Percentiles rank a stretch among this genome's conserved stretches.
These are phyloP conservation scores for Achaetomium macrosporum DNA, from an alignment of 2,329 filamentous ascomycete genomes.

Conservation along the genomic window DNA sequence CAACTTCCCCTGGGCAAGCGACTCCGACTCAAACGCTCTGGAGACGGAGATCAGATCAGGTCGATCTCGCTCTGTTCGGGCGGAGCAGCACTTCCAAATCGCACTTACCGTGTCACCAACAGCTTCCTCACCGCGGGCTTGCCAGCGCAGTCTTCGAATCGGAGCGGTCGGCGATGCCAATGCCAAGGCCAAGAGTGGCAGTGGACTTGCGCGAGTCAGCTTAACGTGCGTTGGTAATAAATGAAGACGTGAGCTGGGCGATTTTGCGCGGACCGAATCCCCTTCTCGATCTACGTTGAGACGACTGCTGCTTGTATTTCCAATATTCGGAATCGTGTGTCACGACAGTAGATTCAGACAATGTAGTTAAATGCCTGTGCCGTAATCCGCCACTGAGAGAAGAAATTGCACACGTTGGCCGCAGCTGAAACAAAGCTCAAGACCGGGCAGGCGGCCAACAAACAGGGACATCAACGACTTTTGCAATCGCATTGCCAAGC, in stretches of 20 bases:
- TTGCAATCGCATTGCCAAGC: not conserved
- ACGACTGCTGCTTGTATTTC: too few species aligned
- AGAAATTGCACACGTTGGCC: not conserved
- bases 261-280: not conserved
- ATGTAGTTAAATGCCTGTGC: not conserved
- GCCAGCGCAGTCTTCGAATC: not conserved
- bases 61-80: not conserved
- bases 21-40: too few species aligned
- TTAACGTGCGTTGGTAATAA: not conserved
- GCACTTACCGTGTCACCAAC: too few species aligned
- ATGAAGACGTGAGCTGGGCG: not conserved
- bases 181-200: slow-evolving; percentile 15
- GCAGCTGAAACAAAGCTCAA: slow-evolving; percentile 5
- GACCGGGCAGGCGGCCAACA: not conserved
- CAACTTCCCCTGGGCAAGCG: too few species aligned
- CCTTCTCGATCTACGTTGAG: not conserved
- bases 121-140: too few species aligned
- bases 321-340: too few species aligned
- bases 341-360: not conserved
- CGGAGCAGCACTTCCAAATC: not conserved
- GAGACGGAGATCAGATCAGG: too few species aligned
- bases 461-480: not conserved
- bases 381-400: not conserved
- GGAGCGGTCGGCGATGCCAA: slow-evolving; percentile 1
- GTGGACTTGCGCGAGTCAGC: slow-evolving; percentile 2